phyloP scores from a whole-genome alignment of 306 rosid species.

The Vachellia pachyceras region DNA sequence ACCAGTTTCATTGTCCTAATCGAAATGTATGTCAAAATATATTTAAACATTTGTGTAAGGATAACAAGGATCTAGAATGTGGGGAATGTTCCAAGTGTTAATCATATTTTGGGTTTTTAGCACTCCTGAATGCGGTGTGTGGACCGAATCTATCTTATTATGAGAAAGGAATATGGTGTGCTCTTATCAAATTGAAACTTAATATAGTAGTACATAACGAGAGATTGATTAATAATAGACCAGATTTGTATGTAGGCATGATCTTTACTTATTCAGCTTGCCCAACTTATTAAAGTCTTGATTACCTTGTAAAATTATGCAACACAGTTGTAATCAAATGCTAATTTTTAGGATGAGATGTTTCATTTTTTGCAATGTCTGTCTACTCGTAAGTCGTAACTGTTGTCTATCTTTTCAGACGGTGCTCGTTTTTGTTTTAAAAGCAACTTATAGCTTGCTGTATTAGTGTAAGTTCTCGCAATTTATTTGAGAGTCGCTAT shows the following conservation, averaged over 20 bases:
- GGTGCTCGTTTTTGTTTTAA: not conserved
- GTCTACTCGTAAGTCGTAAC: not conserved
- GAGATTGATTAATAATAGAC: slow-evolving; percentile 17
- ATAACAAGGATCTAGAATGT: slow-evolving; percentile 20
- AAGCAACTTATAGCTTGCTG: slow-evolving; percentile 7
- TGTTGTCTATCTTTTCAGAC: slow-evolving; percentile 18
- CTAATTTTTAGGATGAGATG: not conserved
- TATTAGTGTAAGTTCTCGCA: slow-evolving; percentile 18
- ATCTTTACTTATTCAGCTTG: slow-evolving; percentile 25
- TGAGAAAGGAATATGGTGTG: slow-evolving; percentile 24
- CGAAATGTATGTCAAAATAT: not conserved
- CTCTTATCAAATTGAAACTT: slow-evolving; percentile 23
- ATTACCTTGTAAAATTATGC: slow-evolving; percentile 18
- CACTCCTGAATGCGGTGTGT: slow-evolving; percentile 26
- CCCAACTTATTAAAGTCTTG: slow-evolving; percentile 25
- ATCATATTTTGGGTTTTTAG: not conserved
- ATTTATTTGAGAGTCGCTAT: slow-evolving; percentile 23
- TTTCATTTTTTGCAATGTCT: slow-evolving; percentile 1
- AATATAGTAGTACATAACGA: slow-evolving; percentile 12
- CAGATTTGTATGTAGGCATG: slow-evolving; percentile 25
- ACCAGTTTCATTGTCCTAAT: not conserved
- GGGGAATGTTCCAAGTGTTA: slow-evolving; percentile 6
- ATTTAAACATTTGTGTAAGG: not conserved
- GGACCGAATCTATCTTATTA: slow-evolving; percentile 20
- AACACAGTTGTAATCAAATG: slow-evolving; percentile 4